Evolutionary conservation across 1,284 basidiomycete genomes (phyloP), one percentile per base, ranked within the genome.

Genomic region (Pyrrhoderma noxium): DNA sequence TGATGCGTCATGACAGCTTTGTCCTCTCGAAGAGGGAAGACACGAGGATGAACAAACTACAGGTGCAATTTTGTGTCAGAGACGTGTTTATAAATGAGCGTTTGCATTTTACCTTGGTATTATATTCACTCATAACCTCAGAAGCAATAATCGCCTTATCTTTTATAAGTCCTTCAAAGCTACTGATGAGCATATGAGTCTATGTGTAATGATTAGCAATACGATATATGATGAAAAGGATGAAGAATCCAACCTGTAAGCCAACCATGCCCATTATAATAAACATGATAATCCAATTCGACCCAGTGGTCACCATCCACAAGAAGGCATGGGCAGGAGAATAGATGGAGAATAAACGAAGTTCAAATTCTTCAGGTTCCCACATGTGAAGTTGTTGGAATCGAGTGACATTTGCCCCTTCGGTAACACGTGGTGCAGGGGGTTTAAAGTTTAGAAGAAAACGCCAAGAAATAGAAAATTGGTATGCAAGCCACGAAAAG

Each of bases 61-160:
- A 23, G 19, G 39, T 22, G 16, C n/a, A 43, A 27, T 40, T 7
- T 5, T 40, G 13, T 31, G 23, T 36, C 21, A 53, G 19, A 56
- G n/a, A n/a, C n/a, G n/a, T n/a, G n/a, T n/a, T n/a, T n/a, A n/a
- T n/a, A n/a, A n/a, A n/a, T n/a, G n/a, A n/a, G n/a, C n/a, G n/a
- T n/a, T n/a, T n/a, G n/a, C n/a, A n/a, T n/a, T n/a, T n/a, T 55
- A 84, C 90, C 66, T 80, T 81, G 62, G 82, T 72, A 59, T 93
- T 86, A 62, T 93, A 93, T 66, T 93, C 90, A 62, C 84, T 77
- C 76, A 93, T 77, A 9, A 92, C 87, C 62, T 93, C 90, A 3
- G 80, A 76, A 31, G 85, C 76, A 51, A 93, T 76, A 47, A 89
- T 79, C 44, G 75, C 77, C 57, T 77, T 81, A 68, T 93, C 90